A percentile compares a stretch with the other conserved stretches of the same genome.
phyloP scores from a whole-genome alignment of 176 grass and related monocot species.

The Carex pumila region DNA sequence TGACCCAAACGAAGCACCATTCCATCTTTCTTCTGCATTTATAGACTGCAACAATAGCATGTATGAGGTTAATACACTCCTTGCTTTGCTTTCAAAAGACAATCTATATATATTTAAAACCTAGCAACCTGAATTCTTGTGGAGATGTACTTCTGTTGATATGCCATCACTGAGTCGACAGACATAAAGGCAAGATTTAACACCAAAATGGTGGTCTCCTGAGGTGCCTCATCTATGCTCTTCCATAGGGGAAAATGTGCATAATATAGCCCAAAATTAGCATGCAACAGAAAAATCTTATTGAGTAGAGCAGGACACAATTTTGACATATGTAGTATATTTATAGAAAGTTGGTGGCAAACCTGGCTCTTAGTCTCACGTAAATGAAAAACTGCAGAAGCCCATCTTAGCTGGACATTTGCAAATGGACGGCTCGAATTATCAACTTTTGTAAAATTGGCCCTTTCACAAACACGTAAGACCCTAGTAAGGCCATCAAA shows the following conservation, averaged over 20 bases:
- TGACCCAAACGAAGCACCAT: constrained; percentile 66
- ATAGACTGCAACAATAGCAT: constrained; percentile 47
- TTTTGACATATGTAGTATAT: neutral
- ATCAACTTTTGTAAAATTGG: constrained; percentile 35
- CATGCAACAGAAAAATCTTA: neutral
- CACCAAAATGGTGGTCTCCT: constrained; percentile 33
- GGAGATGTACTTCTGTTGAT: constrained; percentile 47
- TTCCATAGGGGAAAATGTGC: constrained; percentile 33
- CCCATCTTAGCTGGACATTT: constrained; percentile 53
- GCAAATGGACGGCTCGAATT: constrained; percentile 40
- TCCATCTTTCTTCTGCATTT: constrained; percentile 80
- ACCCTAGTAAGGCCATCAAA: constrained; percentile 73
- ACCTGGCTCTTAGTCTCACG: constrained; percentile 60
- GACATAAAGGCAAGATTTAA: constrained; percentile 45
- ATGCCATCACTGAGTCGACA: constrained; percentile 43
- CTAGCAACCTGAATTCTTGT: constrained; percentile 55
- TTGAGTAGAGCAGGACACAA: constrained; percentile 8
- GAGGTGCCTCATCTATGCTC: constrained; percentile 35
- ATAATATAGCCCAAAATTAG: constrained; percentile 21
- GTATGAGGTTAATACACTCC: neutral
- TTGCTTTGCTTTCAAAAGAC: neutral
- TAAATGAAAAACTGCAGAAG: constrained; percentile 60
- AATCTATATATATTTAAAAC: neutral
- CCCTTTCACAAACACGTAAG: constrained; percentile 49
- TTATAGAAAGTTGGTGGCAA: constrained; percentile 16